Base-by-base conservation (phyloP, 2,329 filamentous ascomycete genomes). In the Calcarisporium arbuscula region DNA sequence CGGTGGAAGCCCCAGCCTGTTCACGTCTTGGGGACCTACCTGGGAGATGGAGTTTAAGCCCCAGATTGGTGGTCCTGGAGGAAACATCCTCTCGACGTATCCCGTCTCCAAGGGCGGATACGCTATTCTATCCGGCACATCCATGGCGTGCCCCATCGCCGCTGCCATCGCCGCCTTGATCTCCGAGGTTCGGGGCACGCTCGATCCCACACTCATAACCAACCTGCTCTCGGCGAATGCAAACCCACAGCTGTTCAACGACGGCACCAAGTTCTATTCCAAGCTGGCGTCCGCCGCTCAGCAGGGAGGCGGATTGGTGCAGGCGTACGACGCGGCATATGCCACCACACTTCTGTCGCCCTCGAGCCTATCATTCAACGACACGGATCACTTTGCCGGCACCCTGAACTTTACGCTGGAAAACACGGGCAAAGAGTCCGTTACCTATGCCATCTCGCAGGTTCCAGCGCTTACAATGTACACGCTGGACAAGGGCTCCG, bases 301-400 rank as follows among this genome's bases (percentile, higher is more conserved):
- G 48, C 67, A 74, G 44, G 66, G 66, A 22, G 58, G 49, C 28
- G 66, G 65, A 5, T 52, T 75, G 17, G 49, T 68, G 15, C 38
- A 40, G 22, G 38, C 10, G 44, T 68, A 15, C 55, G 67, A 73
- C 32, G 68, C 70, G 11, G 66, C 72, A n/a, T 63, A 68, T 44
- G 54, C 65, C 12, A 68, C 60, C 3, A 67, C 64, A 3, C 46
- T 68, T 15, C 58, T 77, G 16, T 66, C 64, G 50, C 61, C 60
- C 17, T 68, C 67, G 25, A 71, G 64, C 49, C 57, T 78, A 14
- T 63, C 67, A 5, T 74, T 76, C 59, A 77, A 77, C 49, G 74
- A 78, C 48, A 73, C 71, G 2, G 64, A 68, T 39, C 47, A 75
- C 56, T 65, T 73, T 42, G 50, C 52, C 19, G 50, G 53, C 5